Base-by-base conservation (phyloP, 441 rosid genomes). In the Pelargonium myrrhifolium region DNA sequence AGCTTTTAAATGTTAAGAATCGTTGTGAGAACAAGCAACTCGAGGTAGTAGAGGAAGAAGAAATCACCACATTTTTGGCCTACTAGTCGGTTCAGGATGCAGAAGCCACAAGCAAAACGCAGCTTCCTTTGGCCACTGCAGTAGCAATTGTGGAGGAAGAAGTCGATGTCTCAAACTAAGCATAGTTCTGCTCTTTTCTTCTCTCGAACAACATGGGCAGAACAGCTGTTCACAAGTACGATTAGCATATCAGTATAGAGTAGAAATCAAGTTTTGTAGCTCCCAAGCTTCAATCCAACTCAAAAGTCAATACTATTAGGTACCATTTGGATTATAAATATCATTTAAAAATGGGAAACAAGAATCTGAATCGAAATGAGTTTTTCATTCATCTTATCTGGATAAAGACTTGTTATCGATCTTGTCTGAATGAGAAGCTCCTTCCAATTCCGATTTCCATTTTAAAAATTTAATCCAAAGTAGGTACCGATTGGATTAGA, bases 131-230 rank as follows among this genome's bases (percentile, higher is more conserved):
- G 97, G 86, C 86, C 89, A 88, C 70, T 87, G 87, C 67, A 89
- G 79, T 71, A 94, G 81, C 78, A 94, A 76, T 71, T 87, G 97
- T 65, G 98, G 89, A 60, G 98, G 99, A 83, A 94, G 98, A 75
- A 94, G 87, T 14, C 99, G 92, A 80, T 94, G 97, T 81, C 97
- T 85, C 79, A 94, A 78, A 79, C 96, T 87, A 63, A 96, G 86
- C 99, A 92, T 92, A 37, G 92, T 92, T 82, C 81, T 77, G 65
- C 87, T 77, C 83, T 94, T 92, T 70, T 94, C 99, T 69, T 92
- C 99, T 71, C 88, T 83, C 56, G 97, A 88, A 76, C 82, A 72
- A 73, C 83, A 87, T 3, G 96, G 94, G 79, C 95, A 89, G 77
- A 94, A 92, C 77, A 94, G 77, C 98, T 94, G 84, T 73, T 75